Percentiles rank a stretch among this genome's conserved stretches.
Evolutionary conservation across 2,329 filamentous ascomycete genomes (phyloP).

Genomic region (Mycosphaerelloides madeirae): DNA sequence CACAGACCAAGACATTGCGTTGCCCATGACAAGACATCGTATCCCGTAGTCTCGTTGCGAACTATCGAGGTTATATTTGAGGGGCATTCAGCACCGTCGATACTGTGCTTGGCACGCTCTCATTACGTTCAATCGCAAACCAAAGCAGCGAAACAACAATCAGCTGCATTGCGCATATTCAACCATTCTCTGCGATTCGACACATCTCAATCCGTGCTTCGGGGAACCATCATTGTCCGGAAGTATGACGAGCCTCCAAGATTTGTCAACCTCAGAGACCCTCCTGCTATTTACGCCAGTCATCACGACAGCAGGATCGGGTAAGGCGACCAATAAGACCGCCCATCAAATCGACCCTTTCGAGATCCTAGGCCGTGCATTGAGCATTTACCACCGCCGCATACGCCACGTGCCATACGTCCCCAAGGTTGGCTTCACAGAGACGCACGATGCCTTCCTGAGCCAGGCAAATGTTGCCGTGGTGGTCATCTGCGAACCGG

Average conservation of each 20-base stretch:
- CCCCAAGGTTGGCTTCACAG: slow-evolving; percentile 58
- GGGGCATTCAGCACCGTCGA: background rate
- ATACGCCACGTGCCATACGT: slow-evolving; percentile 70
- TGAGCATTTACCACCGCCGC: slow-evolving; percentile 56
- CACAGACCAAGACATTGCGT: slow-evolving; percentile 5
- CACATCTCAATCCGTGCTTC: too few species aligned
- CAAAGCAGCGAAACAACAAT: too few species aligned
- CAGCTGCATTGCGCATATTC: too few species aligned
- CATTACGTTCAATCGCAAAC: background rate
- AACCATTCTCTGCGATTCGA: too few species aligned
- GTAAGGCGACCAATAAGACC: slow-evolving; percentile 40
- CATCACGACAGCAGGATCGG: slow-evolving; percentile 18
- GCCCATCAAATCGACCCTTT: slow-evolving; percentile 60
- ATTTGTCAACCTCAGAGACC: slow-evolving; percentile 35
- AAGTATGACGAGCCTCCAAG: slow-evolving; percentile 25
- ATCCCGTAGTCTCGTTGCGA: too few species aligned
- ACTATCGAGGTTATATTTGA: background rate
- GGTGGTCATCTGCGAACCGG: slow-evolving; percentile 52
- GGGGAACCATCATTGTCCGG: too few species aligned
- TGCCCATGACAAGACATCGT: slow-evolving; percentile 3
- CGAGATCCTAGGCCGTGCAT: slow-evolving; percentile 61
- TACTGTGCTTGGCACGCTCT: slow-evolving; percentile 4
- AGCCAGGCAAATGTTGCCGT: slow-evolving; percentile 56
- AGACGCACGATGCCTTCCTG: slow-evolving; percentile 60
- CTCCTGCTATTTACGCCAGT: slow-evolving; percentile 46